Percentiles rank a stretch among this genome's conserved stretches.
These are phyloP conservation scores for Botryotinia narcissicola DNA, from an alignment of 2,329 filamentous ascomycete species.

Conservation along the genomic window DNA sequence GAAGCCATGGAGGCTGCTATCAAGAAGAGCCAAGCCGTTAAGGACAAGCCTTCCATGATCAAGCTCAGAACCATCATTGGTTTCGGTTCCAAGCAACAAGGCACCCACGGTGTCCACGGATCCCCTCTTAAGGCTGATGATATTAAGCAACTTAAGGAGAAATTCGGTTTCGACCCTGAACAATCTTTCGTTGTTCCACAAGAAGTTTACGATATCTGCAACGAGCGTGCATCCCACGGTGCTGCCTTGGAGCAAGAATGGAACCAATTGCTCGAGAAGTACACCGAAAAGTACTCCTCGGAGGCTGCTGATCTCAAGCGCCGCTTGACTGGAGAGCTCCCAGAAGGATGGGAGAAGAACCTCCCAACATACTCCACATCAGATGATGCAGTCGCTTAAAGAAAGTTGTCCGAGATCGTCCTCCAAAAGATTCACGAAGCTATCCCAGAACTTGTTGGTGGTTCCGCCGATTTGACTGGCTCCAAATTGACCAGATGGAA, in stretches of 20 bases:
- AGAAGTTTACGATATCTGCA: slow-evolving; percentile 88
- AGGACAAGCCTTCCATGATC: slow-evolving; percentile 95
- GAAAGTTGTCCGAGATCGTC: slow-evolving; percentile 94
- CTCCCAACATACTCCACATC: slow-evolving; percentile 86
- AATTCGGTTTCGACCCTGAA: slow-evolving; percentile 94
- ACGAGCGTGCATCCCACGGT: slow-evolving; percentile 80
- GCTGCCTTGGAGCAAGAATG: slow-evolving; percentile 90
- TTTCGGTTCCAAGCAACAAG: slow-evolving; percentile 88
- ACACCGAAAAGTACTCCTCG: slow-evolving; percentile 71
- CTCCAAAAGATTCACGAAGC: slow-evolving; percentile 80
- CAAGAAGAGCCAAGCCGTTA: slow-evolving; percentile 79
- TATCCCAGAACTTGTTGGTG: slow-evolving; percentile 88
- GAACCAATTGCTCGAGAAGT: slow-evolving; percentile 90
- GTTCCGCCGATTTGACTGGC: slow-evolving; percentile 95
- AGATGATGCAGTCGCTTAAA: slow-evolving; percentile 82
- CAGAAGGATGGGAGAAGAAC: slow-evolving; percentile 93
- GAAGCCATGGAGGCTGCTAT: slow-evolving; percentile 86
- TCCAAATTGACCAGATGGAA: slow-evolving; percentile 99
- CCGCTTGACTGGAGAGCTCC: slow-evolving; percentile 77
- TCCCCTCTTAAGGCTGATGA: slow-evolving; percentile 94
- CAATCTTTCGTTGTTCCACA: slow-evolving; percentile 91
- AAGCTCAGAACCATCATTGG: slow-evolving; percentile 97
- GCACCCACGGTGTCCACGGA: slow-evolving; percentile 94
- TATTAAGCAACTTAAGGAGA: slow-evolving; percentile 86
- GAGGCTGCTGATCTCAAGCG: slow-evolving; percentile 80